phyloP scores from a whole-genome alignment of 331 rosid genomes.

The Malus hybrid region DNA sequence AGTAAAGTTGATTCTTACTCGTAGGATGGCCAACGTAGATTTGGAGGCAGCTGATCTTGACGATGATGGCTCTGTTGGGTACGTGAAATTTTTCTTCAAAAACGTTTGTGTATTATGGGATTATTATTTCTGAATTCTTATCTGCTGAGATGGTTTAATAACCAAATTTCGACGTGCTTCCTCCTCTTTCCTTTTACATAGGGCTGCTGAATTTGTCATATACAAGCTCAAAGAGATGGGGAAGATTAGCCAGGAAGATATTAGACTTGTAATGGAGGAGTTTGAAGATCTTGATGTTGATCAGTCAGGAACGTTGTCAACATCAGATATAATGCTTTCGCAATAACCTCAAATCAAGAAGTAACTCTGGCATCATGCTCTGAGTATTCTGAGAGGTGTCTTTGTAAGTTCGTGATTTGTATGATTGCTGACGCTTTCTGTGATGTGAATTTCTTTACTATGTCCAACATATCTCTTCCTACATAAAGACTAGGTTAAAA shows the following conservation, averaged over 20 bases:
- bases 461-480: not conserved
- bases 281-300: slow-evolving; percentile 87
- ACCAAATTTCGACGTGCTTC: not conserved
- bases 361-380: not conserved
- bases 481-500: not conserved
- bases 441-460: not conserved
- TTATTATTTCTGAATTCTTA: slow-evolving; percentile 9
- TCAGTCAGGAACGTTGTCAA: slow-evolving; percentile 69
- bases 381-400: not conserved
- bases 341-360: slow-evolving; percentile 33
- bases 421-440: not conserved
- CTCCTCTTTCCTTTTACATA: not conserved
- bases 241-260: slow-evolving; percentile 73
- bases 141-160: not conserved
- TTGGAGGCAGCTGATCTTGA: slow-evolving; percentile 95
- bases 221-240: slow-evolving; percentile 82
- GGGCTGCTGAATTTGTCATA: slow-evolving; percentile 32
- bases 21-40: slow-evolving; percentile 47
- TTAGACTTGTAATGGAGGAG: slow-evolving; percentile 59
- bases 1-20: slow-evolving; percentile 57
- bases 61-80: slow-evolving; percentile 75
- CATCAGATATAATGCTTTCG: slow-evolving; percentile 59
- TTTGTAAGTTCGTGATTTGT: not conserved
- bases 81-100: slow-evolving; percentile 18
- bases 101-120: not conserved